phyloP scores from a whole-genome alignment of 768 basidiomycete genomes.

The Lactarius indigo region DNA sequence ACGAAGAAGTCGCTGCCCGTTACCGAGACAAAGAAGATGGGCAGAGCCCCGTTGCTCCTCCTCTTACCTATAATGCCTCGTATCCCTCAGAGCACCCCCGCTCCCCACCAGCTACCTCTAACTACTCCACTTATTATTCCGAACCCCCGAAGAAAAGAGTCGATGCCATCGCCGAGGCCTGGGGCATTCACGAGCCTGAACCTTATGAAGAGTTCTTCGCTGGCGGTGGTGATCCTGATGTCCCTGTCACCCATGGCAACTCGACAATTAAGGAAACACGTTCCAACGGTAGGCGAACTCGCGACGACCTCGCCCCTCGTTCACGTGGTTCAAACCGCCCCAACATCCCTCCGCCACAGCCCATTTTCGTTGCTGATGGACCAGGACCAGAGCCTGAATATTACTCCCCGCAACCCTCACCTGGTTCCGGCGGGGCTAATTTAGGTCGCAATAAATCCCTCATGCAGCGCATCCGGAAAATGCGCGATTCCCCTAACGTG shows the following conservation, averaged over 20 bases:
- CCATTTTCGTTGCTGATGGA: slow-evolving; percentile 54
- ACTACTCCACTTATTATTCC: slow-evolving; percentile 31
- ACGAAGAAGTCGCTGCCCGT: slow-evolving; percentile 39
- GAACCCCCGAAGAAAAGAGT: slow-evolving; percentile 79
- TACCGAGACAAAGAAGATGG: slow-evolving; percentile 25
- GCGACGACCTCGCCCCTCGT: slow-evolving; percentile 40
- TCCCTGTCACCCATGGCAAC: slow-evolving; percentile 48
- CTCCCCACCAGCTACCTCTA: slow-evolving; percentile 9
- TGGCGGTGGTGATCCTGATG: slow-evolving; percentile 59
- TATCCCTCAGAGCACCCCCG: slow-evolving; percentile 43
- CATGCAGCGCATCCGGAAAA: slow-evolving; percentile 85
- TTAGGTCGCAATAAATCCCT: slow-evolving; percentile 77
- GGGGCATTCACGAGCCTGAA: slow-evolving; percentile 91
- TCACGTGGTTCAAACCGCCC: slow-evolving; percentile 42
- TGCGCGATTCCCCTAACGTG: slow-evolving; percentile 83
- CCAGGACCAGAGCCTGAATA: slow-evolving; percentile 30
- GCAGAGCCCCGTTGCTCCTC: slow-evolving; percentile 22
- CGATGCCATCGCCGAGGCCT: slow-evolving; percentile 86
- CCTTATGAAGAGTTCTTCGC: slow-evolving; percentile 89
- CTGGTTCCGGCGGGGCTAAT: slow-evolving; percentile 39
- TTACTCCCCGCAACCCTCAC: slow-evolving; percentile 38
- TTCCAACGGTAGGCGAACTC: slow-evolving; percentile 36
- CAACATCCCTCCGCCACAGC: slow-evolving; percentile 73
- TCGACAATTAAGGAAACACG: slow-evolving; percentile 13
- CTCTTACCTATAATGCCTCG: slow-evolving; percentile 36